Evolutionary conservation across 2,329 filamentous ascomycete species (phyloP).

Genomic region (Calonectria pseudoturangicola): DNA sequence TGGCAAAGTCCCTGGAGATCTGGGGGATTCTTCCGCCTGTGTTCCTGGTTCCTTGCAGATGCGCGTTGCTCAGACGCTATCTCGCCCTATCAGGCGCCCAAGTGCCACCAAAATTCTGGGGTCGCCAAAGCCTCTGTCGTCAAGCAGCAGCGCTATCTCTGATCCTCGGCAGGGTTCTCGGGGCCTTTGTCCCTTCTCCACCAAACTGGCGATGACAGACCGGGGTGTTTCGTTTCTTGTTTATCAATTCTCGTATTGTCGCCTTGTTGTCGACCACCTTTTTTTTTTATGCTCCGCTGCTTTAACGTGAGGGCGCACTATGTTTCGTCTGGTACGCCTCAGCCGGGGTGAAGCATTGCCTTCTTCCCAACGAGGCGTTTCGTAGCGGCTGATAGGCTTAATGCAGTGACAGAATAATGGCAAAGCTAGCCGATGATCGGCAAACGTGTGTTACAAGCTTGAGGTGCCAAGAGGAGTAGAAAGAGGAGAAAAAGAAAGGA

Average conservation of each 20-base stretch:
- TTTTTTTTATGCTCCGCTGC: neutral
- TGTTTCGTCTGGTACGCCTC: conserved; percentile 9
- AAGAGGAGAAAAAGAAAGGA: conserved; percentile 6
- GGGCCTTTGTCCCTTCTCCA: conserved; percentile 32
- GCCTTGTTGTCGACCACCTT: too few relatives aligned
- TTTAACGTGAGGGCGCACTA: neutral
- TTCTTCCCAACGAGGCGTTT: conserved; percentile 15
- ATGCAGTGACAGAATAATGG: neutral
- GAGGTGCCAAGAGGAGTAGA: neutral
- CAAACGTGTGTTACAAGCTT: neutral
- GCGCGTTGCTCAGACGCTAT: conserved; percentile 24
- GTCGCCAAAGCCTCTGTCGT: conserved; percentile 28
- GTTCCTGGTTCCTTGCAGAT: conserved; percentile 39
- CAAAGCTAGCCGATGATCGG: neutral
- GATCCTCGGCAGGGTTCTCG: conserved; percentile 36
- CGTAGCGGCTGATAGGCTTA: neutral
- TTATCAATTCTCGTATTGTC: conserved; percentile 32
- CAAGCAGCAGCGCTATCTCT: conserved; percentile 22
- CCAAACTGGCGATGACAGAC: conserved; percentile 35
- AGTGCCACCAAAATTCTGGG: conserved; percentile 32
- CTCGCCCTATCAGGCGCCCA: conserved; percentile 33
- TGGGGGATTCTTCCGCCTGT: conserved; percentile 30
- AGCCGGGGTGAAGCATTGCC: conserved; percentile 29
- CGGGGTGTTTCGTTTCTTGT: conserved; percentile 31
- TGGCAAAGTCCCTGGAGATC: conserved; percentile 22